Percentiles rank a stretch among this genome's conserved stretches.
Evolutionary conservation across 208 protist species (phyloP).

Genomic region (Herpetomonas tarakana): DNA sequence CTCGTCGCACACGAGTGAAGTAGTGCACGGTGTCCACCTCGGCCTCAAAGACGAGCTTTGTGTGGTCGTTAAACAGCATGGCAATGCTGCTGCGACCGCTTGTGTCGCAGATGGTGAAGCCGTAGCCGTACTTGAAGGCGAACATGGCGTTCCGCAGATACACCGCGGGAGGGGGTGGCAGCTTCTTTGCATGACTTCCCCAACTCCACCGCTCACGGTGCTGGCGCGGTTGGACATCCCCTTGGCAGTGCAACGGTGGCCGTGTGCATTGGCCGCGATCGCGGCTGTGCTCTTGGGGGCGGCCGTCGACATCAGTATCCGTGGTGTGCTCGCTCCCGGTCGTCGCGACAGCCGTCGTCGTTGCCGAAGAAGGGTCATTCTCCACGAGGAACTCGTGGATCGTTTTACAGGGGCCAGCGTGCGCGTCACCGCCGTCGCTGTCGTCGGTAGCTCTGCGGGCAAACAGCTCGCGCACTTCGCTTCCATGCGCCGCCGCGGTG

Average conservation of each 20-base stretch:
- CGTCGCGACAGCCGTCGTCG: neutral
- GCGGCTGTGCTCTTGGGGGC: no score
- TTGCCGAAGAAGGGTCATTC: slow-evolving; percentile 13
- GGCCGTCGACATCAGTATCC: no score
- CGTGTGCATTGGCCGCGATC: no score
- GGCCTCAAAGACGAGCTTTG: slow-evolving; percentile 40
- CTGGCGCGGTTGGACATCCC: no score
- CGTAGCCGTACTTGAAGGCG: slow-evolving; percentile 53
- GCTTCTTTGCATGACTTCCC: no score
- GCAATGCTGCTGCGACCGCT: slow-evolving; percentile 13
- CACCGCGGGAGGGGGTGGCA: slow-evolving; percentile 23
- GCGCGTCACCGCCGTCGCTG: neutral
- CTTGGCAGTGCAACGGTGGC: slow-evolving; percentile 7
- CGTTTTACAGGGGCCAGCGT: neutral
- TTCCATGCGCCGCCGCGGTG: no score
- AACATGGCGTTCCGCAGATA: slow-evolving; percentile 31
- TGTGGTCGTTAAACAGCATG: slow-evolving; percentile 55
- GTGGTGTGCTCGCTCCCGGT: neutral
- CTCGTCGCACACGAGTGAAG: slow-evolving; percentile 22
- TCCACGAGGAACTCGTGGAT: slow-evolving; percentile 15
- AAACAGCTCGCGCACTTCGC: slow-evolving; percentile 8
- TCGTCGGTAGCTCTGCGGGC: neutral
- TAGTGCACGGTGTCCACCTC: slow-evolving; percentile 30
- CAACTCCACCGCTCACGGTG: no score
- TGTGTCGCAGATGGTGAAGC: slow-evolving; percentile 22